Conservation (phyloP, 2,329 filamentous ascomycete genomes). For the Xylariaceae sp. region DNA sequence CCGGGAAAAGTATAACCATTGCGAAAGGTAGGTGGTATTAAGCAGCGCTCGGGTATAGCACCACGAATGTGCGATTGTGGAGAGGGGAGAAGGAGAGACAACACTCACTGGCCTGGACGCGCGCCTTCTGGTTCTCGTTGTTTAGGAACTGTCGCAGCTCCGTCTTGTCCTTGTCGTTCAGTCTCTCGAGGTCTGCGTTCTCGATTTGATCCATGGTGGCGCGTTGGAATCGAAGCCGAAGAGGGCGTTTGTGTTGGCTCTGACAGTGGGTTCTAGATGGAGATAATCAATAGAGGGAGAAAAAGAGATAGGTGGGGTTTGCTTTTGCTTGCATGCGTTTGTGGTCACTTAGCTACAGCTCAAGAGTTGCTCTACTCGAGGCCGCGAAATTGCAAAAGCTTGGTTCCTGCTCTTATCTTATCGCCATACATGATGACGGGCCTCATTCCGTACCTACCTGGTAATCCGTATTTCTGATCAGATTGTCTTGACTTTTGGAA, state of each 20-base stretch:
- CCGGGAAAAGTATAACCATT: background rate
- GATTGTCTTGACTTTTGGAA: too few species aligned
- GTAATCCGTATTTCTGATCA: too few species aligned
- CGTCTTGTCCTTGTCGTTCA: conserved; percentile 78
- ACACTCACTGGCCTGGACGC: conserved; percentile 57
- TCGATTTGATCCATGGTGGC: conserved; percentile 36
- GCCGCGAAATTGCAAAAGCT: background rate
- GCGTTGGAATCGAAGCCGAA: background rate
- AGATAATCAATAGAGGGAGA: background rate
- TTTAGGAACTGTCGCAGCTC: conserved; percentile 84
- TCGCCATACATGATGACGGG: background rate
- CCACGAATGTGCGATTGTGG: conserved; percentile 7
- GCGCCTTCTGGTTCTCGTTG: conserved; percentile 83
- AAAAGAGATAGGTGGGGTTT: background rate
- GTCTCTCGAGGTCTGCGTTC: conserved; percentile 66
- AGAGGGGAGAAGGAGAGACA: background rate
- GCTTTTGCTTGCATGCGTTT: background rate
- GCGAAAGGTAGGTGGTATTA: conserved; percentile 46
- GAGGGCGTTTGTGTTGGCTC: background rate
- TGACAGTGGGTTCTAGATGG: background rate
- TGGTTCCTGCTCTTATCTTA: background rate
- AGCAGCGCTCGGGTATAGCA: too few species aligned
- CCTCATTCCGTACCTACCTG: background rate
- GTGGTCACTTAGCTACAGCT: background rate
- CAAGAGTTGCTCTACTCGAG: background rate